These are phyloP conservation scores for Magnaporthiopsis incrustans DNA, from an alignment of 2,329 filamentous ascomycete species.

Conservation along the genomic window DNA sequence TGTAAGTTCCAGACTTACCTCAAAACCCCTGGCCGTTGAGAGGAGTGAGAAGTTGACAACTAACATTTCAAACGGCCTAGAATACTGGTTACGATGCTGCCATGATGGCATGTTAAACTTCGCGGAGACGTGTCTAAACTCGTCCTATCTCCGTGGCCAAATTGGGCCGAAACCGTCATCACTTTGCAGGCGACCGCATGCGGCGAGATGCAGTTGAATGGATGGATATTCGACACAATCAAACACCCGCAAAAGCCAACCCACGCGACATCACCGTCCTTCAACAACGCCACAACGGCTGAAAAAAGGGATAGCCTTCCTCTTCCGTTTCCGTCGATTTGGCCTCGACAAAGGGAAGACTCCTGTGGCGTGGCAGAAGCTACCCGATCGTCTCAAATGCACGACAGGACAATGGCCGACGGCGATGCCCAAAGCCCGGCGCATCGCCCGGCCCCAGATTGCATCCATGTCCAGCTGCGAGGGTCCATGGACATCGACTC, in stretches of 20 bases:
- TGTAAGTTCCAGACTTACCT: not conserved
- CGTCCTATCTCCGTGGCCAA: not conserved
- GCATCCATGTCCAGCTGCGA: not conserved
- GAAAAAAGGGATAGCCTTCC: too few species aligned
- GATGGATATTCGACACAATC: too few species aligned
- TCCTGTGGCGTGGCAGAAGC: not conserved
- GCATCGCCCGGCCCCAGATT: not conserved
- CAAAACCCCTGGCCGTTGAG: too few species aligned
- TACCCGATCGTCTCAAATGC: not conserved
- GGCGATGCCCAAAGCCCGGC: not conserved
- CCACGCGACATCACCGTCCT: too few species aligned
- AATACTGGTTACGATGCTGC: not conserved
- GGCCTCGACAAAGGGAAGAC: not conserved
- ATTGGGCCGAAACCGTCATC: not conserved
- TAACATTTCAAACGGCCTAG: too few species aligned
- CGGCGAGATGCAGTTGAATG: too few species aligned
- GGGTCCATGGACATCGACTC: not conserved
- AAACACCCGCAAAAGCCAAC: too few species aligned
- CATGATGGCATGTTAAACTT: not conserved
- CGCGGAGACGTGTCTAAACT: not conserved
- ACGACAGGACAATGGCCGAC: conserved; percentile 1
- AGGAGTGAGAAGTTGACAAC: too few species aligned
- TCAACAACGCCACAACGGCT: too few species aligned
- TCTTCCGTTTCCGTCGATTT: too few species aligned
- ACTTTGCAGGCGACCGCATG: not conserved